Conservation (phyloP, 495 filamentous ascomycete genomes). For the Aspergillus diversus region DNA sequence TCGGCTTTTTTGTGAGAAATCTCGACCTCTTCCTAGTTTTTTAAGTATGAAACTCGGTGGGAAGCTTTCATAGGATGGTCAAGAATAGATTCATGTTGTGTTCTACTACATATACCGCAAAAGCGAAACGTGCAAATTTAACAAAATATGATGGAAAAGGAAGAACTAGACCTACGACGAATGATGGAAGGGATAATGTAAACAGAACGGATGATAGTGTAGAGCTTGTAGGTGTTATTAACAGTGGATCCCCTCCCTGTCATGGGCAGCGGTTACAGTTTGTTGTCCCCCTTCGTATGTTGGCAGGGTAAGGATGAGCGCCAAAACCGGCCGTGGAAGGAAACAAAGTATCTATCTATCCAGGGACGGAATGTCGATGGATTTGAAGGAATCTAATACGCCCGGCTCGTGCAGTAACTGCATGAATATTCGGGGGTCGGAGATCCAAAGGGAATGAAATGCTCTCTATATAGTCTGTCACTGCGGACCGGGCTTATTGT, state of each 20-base stretch:
- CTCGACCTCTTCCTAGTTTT: not conserved
- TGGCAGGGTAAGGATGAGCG: constrained; percentile 12
- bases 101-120: not conserved
- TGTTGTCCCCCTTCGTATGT: constrained; percentile 6
- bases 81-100: not conserved
- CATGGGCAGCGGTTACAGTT: not conserved
- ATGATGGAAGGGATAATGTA: constrained; percentile 6
- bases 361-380: constrained; percentile 8
- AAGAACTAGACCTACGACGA: constrained; percentile 2
- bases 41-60: not conserved
- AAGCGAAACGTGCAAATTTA: not conserved
- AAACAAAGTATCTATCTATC: not conserved
- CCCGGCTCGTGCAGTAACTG: constrained; percentile 11
- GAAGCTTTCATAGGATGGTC: not conserved
- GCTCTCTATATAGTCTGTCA: constrained; percentile 5
- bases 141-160: not conserved
- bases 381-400: not conserved
- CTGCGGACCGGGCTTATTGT: not conserved
- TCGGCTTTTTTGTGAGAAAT: not conserved
- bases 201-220: constrained; percentile 10
- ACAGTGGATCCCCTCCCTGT: not conserved
- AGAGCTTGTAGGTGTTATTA: constrained; percentile 9
- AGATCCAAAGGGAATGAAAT: constrained; percentile 14
- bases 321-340: constrained; percentile 2
- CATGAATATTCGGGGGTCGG: constrained; percentile 5